phyloP scores from a whole-genome alignment of 805 yeast species.

The Wilhelminamyces savonicus region DNA sequence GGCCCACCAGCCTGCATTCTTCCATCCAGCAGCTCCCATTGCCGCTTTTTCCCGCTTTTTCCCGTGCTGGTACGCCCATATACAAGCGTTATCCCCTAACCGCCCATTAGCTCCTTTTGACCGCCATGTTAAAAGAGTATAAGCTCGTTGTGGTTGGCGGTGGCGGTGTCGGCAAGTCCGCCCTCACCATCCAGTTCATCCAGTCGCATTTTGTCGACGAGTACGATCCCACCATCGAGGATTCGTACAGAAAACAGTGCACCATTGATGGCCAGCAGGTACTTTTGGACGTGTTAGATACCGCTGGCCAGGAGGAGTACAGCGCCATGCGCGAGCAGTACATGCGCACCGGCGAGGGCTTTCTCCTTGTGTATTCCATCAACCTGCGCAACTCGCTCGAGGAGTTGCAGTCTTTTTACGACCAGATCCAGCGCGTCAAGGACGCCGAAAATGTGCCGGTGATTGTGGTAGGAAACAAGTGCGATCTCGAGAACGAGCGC shows the following conservation, averaged over 20 bases:
- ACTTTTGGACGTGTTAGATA: conserved; percentile 76
- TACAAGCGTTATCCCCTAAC: too few species aligned
- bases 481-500: conserved; percentile 70
- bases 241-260: conserved; percentile 82
- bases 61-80: too few species aligned
- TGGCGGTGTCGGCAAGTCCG: conserved; percentile 98
- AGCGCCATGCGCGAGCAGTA: conserved; percentile 82
- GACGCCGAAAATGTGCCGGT: conserved; percentile 72
- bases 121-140: conserved; percentile 57
- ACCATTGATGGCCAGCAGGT: conserved; percentile 68
- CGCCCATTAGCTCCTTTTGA: too few species aligned
- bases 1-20: too few species aligned
- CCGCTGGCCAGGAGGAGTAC: conserved; percentile 98
- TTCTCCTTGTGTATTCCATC: conserved; percentile 80
- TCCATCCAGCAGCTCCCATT: too few species aligned
- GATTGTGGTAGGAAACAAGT: conserved; percentile 71
- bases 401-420: conserved; percentile 71
- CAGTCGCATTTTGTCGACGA: conserved; percentile 96
- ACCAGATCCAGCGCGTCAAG: conserved; percentile 73
- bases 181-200: conserved; percentile 89
- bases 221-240: conserved; percentile 97
- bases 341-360: conserved; percentile 96
- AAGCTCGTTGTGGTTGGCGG: conserved; percentile 97
- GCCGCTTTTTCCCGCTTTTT: too few species aligned
- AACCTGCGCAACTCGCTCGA: conserved; percentile 82